Conservation (phyloP, 148 eudicot genomes). For the Rhododendron vialii region DNA sequence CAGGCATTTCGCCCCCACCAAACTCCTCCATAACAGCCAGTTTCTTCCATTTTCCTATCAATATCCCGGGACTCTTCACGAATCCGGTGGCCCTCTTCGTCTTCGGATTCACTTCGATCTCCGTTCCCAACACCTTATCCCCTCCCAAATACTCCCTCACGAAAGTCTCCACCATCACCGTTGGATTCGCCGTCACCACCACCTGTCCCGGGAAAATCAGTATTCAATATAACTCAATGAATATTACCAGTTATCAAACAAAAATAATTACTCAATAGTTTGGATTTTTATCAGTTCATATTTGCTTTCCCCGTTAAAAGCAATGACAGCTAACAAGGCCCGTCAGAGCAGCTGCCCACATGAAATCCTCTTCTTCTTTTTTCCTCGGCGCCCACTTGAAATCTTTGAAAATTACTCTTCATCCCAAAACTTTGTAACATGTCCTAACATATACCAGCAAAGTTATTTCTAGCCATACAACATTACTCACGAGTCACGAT, state of each 20-base stretch:
- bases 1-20: slow-evolving; percentile 71
- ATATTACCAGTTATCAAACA: background rate
- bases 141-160: slow-evolving; percentile 79
- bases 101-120: slow-evolving; percentile 82
- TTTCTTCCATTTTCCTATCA: slow-evolving; percentile 75
- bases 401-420: background rate
- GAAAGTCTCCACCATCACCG: slow-evolving; percentile 85
- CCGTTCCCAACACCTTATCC: slow-evolving; percentile 87
- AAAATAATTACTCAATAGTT: background rate
- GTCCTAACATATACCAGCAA: too few relatives aligned
- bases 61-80: slow-evolving; percentile 64
- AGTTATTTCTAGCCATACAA: too few relatives aligned
- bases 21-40: slow-evolving; percentile 67
- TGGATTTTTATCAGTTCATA: background rate
- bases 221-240: background rate
- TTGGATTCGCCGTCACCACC: slow-evolving; percentile 87
- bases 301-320: background rate
- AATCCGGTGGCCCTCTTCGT: slow-evolving; percentile 74
- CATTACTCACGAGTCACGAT: too few relatives aligned
- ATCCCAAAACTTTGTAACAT: too few relatives aligned
- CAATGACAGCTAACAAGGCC: background rate
- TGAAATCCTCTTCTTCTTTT: too few relatives aligned
- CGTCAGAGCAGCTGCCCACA: background rate
- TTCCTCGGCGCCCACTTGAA: too few relatives aligned
- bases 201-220: slow-evolving; percentile 14